Conservation (phyloP, 176 grass and related monocot species). For the bread wheat (Triticum aestivum) region DNA sequence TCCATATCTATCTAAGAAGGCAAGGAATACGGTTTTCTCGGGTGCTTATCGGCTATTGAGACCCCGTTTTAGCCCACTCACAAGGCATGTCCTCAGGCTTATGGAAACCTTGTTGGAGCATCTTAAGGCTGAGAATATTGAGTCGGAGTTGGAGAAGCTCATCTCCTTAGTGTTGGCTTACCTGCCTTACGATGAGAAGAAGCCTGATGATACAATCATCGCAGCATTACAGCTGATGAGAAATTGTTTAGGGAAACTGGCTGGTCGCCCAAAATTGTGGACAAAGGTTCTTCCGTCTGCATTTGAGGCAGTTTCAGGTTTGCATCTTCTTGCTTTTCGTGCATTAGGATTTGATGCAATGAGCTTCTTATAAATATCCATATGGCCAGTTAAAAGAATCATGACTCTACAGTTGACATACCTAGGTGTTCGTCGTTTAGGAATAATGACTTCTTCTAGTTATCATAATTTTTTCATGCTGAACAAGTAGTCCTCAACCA, state of each 20-base stretch:
- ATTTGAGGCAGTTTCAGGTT: constrained; percentile 76
- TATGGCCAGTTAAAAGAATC: not conserved
- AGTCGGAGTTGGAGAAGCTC: constrained; percentile 51
- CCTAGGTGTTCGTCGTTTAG: not conserved
- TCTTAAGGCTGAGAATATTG: constrained; percentile 50
- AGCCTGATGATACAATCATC: constrained; percentile 64
- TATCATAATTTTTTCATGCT: not conserved
- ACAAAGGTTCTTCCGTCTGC: constrained; percentile 56
- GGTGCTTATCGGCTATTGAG: constrained; percentile 59
- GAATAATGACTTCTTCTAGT: constrained; percentile 3
- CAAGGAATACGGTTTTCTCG: constrained; percentile 53
- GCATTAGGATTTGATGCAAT: not conserved
- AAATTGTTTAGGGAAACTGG: constrained; percentile 64
- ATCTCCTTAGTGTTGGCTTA: constrained; percentile 61
- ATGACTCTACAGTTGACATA: not conserved
- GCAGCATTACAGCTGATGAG: constrained; percentile 54
- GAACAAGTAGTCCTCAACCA: not conserved
- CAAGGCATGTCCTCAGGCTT: constrained; percentile 63
- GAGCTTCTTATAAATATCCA: not conserved
- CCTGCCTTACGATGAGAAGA: constrained; percentile 64
- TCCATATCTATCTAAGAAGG: constrained; percentile 66
- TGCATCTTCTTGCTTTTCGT: constrained; percentile 16
- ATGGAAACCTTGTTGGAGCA: constrained; percentile 55
- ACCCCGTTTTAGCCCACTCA: constrained; percentile 52
- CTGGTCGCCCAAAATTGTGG: constrained; percentile 48